These are phyloP conservation scores for Pseudogymnoascus sp. DNA, from an alignment of 2,329 filamentous ascomycete species.

Conservation along the genomic window DNA sequence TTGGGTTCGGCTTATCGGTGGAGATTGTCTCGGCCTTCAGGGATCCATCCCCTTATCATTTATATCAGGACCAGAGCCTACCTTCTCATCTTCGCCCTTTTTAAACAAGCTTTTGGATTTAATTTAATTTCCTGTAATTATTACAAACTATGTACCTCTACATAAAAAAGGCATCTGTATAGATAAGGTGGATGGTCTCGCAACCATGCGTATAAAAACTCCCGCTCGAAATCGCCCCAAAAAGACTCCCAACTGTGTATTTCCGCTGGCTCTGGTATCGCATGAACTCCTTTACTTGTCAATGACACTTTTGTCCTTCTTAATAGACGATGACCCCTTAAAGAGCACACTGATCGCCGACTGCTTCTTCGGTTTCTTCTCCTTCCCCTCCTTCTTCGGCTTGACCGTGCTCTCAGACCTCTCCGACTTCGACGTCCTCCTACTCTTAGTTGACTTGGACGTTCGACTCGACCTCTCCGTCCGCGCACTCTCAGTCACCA, in stretches of 20 bases:
- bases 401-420: conserved; percentile 11
- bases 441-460: conserved; percentile 15
- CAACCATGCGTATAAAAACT: conserved; percentile 2
- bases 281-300: not conserved
- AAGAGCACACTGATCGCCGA: conserved; percentile 2
- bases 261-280: not conserved
- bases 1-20: not conserved
- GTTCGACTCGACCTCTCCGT: conserved; percentile 26
- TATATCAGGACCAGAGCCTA: not conserved
- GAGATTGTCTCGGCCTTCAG: not conserved
- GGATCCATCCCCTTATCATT: not conserved
- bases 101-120: not conserved
- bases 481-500: conserved; percentile 12
- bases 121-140: not conserved
- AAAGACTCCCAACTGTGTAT: not conserved
- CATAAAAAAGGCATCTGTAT: conserved; percentile 7
- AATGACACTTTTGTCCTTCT: conserved; percentile 3
- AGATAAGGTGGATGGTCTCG: conserved; percentile 6
- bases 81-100: not conserved
- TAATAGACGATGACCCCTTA: not conserved
- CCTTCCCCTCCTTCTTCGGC: not conserved
- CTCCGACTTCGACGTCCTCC: conserved; percentile 16
- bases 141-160: conserved; percentile 6
- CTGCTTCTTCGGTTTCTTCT: not conserved
- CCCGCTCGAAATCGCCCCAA: not conserved